Evolutionary conservation across 1,284 basidiomycete genomes (phyloP), one percentile per base, ranked within the genome.

Genomic region (Termitomyces sp.): DNA sequence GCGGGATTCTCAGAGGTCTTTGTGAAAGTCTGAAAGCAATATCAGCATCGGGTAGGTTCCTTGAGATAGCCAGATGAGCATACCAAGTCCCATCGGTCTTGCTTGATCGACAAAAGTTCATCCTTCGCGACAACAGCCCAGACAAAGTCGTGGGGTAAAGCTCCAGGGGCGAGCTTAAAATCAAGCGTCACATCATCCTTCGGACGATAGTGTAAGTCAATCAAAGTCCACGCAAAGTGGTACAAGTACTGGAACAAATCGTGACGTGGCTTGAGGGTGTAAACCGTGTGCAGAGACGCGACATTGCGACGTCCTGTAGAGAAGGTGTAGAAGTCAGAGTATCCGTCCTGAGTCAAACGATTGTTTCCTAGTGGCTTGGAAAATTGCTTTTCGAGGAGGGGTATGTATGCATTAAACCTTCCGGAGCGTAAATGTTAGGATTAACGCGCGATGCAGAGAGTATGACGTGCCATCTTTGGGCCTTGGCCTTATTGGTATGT

Each of bases 71-170:
- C 33, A 44, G 26, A 52, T 24, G 33, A 19, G 78, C 85, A 64
- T 55, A 95, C 92, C 66, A 95, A 68, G 69, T 95, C 93, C 88
- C 91, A 96, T 53, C 93, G 80, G 49, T 77, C 72, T 56, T 83
- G 75, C 68, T 83, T 85, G 62, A 91, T 78, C 28, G 73, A 72
- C 55, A 77, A 71, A 59, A 95, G 76, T 59, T 88, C 84, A 54
- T 85, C 79, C 75, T 95, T 95, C 40, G 81, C 77, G 28, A 93
- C 84, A 43, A 94, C 68, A 9, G 81, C 91, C 85, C 88, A 95
- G 1, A 94, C 89, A 64, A 91, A 93, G 52, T 84, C 81, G 59
- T 72, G 75, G 1, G 73, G 61, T n/a, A 78, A 66, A 5, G 78
- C 66, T 42, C 77, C 74, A 26, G 78, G 66, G 0, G 78, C 76